These are phyloP conservation scores for Pleurotus salmoneostramineus DNA, from an alignment of 768 basidiomycete genomes.

Conservation along the genomic window DNA sequence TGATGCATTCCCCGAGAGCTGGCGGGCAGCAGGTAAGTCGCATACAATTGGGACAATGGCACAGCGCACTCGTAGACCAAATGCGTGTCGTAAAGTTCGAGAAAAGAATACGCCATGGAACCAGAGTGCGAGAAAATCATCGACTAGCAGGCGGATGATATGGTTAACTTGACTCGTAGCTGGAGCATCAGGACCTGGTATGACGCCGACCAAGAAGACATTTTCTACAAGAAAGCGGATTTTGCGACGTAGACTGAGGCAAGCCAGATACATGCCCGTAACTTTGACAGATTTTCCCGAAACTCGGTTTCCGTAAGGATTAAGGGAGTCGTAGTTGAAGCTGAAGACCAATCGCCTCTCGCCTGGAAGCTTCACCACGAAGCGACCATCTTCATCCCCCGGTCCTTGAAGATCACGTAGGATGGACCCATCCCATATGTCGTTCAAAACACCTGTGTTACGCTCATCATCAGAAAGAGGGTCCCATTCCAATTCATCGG, in stretches of 20 bases:
- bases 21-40: slow-evolving; percentile 28
- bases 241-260: slow-evolving; percentile 29
- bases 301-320: slow-evolving; percentile 26
- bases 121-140: slow-evolving; percentile 31
- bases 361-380: slow-evolving; percentile 3
- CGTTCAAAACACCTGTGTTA: slow-evolving; percentile 8
- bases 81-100: slow-evolving; percentile 13
- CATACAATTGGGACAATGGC: slow-evolving; percentile 28
- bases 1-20: slow-evolving; percentile 21
- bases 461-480: too few species aligned
- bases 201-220: slow-evolving; percentile 32
- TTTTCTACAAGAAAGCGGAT: slow-evolving; percentile 29
- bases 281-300: slow-evolving; percentile 19
- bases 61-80: slow-evolving; percentile 22
- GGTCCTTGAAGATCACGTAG: slow-evolving; percentile 18
- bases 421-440: slow-evolving; percentile 23
- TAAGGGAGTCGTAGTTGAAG: slow-evolving; percentile 30
- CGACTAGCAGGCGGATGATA: slow-evolving; percentile 30
- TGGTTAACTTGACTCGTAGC: slow-evolving; percentile 28
- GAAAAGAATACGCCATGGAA: slow-evolving; percentile 23
- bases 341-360: slow-evolving; percentile 24
- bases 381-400: slow-evolving; percentile 20
- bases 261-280: slow-evolving; percentile 26
- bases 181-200: slow-evolving; percentile 37
- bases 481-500: slow-evolving; percentile 19